A percentile compares a stretch with the other conserved stretches of the same genome.
phyloP scores from a whole-genome alignment of 2,329 filamentous ascomycete species.

The Neonectria sp. region DNA sequence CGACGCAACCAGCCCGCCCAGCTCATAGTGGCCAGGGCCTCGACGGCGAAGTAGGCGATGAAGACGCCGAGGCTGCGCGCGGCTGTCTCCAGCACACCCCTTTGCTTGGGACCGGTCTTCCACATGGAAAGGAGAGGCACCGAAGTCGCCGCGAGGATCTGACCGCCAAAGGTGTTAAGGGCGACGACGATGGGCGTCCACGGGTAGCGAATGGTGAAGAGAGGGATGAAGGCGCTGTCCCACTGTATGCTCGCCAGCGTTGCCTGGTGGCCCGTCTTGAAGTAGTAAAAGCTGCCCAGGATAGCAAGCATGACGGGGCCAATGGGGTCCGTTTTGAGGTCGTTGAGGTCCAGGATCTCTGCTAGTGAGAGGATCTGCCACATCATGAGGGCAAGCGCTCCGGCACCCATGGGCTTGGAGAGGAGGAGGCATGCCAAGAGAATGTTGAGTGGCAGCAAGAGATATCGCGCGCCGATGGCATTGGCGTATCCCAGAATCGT shows the following conservation, averaged over 20 bases:
- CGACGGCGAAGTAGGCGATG: conserved; percentile 84
- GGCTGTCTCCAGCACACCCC: conserved; percentile 78
- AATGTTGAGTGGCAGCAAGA: conserved; percentile 86
- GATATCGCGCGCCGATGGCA: conserved; percentile 90
- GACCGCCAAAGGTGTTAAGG: conserved; percentile 90
- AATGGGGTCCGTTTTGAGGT: conserved; percentile 77
- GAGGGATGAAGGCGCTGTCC: conserved; percentile 94
- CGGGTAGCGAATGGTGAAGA: conserved; percentile 87
- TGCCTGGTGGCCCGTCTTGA: conserved; percentile 98
- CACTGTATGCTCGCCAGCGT: conserved; percentile 91
- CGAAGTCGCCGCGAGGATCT: conserved; percentile 84
- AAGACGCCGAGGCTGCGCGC: conserved; percentile 82
- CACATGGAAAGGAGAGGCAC: conserved; percentile 89
- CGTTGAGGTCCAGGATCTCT: conserved; percentile 74
- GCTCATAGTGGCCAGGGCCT: conserved; percentile 88
- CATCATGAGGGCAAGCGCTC: conserved; percentile 84
- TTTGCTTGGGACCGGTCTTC: conserved; percentile 86
- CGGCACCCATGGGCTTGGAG: conserved; percentile 95
- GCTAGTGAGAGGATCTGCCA: conserved; percentile 90
- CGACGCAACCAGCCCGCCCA: conserved; percentile 91
- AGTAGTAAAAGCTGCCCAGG: conserved; percentile 95
- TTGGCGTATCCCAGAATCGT: conserved; percentile 94
- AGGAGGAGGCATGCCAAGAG: conserved; percentile 83
- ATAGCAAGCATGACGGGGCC: conserved; percentile 88
- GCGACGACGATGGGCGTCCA: conserved; percentile 87